These are phyloP conservation scores for Quercus cerris DNA, from an alignment of 306 rosid genomes.

Conservation along the genomic window DNA sequence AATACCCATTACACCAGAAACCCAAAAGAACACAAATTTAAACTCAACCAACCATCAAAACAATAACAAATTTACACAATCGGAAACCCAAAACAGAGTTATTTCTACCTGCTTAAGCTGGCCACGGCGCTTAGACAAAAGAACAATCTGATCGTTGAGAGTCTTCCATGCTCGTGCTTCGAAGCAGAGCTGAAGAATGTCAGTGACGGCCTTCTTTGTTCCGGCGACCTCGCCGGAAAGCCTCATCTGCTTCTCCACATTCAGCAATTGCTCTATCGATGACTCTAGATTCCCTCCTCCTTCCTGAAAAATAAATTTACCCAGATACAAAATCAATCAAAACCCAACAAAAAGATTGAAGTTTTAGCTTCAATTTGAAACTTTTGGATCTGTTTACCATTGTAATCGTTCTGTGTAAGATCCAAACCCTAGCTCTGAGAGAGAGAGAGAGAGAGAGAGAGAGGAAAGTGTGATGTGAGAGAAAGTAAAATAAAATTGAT, in stretches of 20 bases:
- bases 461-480: not conserved
- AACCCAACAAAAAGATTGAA: no score
- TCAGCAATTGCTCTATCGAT: slow-evolving; percentile 66
- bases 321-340: no score
- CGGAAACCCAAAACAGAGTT: not conserved
- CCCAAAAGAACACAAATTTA: no score
- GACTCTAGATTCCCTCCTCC: slow-evolving; percentile 56
- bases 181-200: slow-evolving; percentile 76
- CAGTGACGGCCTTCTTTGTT: slow-evolving; percentile 79
- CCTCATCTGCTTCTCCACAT: slow-evolving; percentile 88
- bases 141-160: slow-evolving; percentile 88
- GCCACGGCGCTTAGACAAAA: slow-evolving; percentile 89
- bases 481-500: not conserved
- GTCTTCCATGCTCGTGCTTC: slow-evolving; percentile 84
- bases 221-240: slow-evolving; percentile 70
- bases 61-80: no score
- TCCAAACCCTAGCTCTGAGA: not conserved
- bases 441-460: not conserved
- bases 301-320: slow-evolving; percentile 36
- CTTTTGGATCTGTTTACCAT: not conserved
- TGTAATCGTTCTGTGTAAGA: not conserved
- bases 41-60: no score
- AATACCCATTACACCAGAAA: no score
- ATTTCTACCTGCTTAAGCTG: slow-evolving; percentile 80
- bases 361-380: no score